A percentile compares a stretch with the other conserved stretches of the same genome.
Evolutionary conservation across 805 yeast species (phyloP).

Genomic region (Barnettozyma wickerhamii): DNA sequence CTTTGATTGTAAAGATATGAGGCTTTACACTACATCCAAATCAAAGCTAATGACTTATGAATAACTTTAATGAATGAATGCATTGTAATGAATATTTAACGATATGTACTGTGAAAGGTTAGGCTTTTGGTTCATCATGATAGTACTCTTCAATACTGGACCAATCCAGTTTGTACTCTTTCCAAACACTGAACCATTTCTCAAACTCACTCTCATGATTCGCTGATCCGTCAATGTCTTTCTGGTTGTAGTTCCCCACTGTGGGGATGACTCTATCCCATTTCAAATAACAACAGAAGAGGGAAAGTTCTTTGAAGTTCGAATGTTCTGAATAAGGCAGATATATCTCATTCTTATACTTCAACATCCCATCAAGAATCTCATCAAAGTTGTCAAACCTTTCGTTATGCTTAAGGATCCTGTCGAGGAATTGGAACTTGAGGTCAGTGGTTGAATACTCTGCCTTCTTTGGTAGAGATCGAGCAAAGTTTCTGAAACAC

Average conservation of each 20-base stretch:
- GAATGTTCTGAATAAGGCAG: constrained; percentile 95
- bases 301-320: constrained; percentile 73
- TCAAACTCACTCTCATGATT: constrained; percentile 5
- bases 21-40: constrained; percentile 2
- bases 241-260: constrained; percentile 44
- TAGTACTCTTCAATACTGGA: constrained; percentile 7
- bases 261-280: constrained; percentile 69
- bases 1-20: constrained; percentile 1
- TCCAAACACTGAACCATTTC: constrained; percentile 21
- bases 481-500: constrained; percentile 45
- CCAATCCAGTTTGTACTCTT: constrained; percentile 5
- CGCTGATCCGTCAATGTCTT: constrained; percentile 9
- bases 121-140: constrained; percentile 5
- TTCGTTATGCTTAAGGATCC: constrained; percentile 1
- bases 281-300: constrained; percentile 52
- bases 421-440: background rate
- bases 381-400: constrained; percentile 4
- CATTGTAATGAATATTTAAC: no score
- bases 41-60: constrained; percentile 1
- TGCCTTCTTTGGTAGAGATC: background rate
- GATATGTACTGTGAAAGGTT: no score
- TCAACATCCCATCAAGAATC: constrained; percentile 26
- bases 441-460: background rate
- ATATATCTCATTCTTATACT: constrained; percentile 17
- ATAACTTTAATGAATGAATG: background rate